Conservation (phyloP, 257 asterid genomes). For the Solanum okadae region DNA sequence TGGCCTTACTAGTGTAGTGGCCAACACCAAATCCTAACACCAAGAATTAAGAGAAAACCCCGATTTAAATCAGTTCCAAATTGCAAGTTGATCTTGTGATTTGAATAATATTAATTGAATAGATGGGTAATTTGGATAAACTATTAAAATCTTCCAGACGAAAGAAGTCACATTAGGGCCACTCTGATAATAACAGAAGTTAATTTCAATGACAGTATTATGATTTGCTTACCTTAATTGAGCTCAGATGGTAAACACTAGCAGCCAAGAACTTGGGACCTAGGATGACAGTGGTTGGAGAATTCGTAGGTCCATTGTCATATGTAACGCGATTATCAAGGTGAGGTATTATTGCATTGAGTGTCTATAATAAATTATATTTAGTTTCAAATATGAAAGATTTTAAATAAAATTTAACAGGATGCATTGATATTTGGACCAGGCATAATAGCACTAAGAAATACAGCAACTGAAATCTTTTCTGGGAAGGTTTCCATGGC, state of each 20-base stretch:
- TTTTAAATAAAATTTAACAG: too few relatives aligned
- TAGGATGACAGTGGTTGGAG: constrained; percentile 10
- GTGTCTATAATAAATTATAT: too few relatives aligned
- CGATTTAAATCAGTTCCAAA: background rate
- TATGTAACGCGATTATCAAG: background rate
- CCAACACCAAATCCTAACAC: constrained; percentile 21
- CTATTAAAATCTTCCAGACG: background rate
- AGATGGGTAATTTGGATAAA: too few relatives aligned
- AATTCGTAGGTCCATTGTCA: constrained; percentile 12
- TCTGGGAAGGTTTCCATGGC: constrained; percentile 32
- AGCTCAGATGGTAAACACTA: constrained; percentile 12
- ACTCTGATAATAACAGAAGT: background rate
- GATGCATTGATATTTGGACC: background rate
- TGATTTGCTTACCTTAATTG: constrained; percentile 10
- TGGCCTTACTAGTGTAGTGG: constrained; percentile 11
- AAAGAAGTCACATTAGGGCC: background rate
- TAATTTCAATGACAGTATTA: background rate
- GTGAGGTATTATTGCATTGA: too few relatives aligned
- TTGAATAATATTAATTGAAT: background rate
- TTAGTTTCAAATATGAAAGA: too few relatives aligned
- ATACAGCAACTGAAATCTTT: constrained; percentile 12
- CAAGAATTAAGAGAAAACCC: background rate
- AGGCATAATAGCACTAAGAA: constrained; percentile 12
- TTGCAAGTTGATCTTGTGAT: background rate
- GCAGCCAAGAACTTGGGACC: constrained; percentile 11